Conservation (phyloP, 208 protist species). For the Novymonas esmeraldas region DNA sequence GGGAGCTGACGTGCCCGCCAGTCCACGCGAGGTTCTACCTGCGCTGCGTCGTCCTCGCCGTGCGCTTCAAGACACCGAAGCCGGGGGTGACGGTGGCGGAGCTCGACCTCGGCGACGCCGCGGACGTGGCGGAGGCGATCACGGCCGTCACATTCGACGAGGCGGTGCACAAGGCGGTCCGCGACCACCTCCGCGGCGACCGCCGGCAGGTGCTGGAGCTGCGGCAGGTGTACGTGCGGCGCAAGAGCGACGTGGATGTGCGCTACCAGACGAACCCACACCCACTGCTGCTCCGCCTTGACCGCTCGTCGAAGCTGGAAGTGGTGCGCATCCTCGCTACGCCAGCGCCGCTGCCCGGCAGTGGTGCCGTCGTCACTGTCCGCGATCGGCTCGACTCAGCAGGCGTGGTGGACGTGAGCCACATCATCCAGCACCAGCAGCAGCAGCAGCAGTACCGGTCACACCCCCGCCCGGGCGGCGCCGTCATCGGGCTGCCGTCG, state of each 20-base stretch:
- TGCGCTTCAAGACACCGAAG: constrained; percentile 72
- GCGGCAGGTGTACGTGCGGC: constrained; percentile 63
- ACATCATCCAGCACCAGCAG: constrained; percentile 26
- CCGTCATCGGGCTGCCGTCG: constrained; percentile 1
- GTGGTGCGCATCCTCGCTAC: constrained; percentile 72
- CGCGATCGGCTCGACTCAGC: constrained; percentile 42
- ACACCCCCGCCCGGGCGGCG: not conserved
- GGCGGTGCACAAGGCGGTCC: constrained; percentile 62
- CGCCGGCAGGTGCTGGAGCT: constrained; percentile 78
- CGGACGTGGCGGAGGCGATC: constrained; percentile 60
- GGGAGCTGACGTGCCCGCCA: constrained; percentile 66
- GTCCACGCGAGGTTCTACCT: constrained; percentile 58
- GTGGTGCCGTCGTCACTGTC: constrained; percentile 49
- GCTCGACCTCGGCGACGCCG: constrained; percentile 79
- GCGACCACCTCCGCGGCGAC: constrained; percentile 70
- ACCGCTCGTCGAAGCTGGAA: constrained; percentile 65
- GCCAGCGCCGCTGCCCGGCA: constrained; percentile 20
- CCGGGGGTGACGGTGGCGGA: constrained; percentile 60
- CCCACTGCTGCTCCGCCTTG: constrained; percentile 73
- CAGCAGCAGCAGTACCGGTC: constrained; percentile 5
- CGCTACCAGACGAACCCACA: constrained; percentile 79
- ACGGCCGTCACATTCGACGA: constrained; percentile 82
- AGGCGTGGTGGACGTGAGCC: constrained; percentile 66
- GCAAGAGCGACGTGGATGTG: constrained; percentile 73
- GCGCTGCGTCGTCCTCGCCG: constrained; percentile 63